Percentiles rank a stretch among this genome's conserved stretches.
Evolutionary conservation across 257 asterid genomes (phyloP).

Genomic region (Solanum appendiculatum): DNA sequence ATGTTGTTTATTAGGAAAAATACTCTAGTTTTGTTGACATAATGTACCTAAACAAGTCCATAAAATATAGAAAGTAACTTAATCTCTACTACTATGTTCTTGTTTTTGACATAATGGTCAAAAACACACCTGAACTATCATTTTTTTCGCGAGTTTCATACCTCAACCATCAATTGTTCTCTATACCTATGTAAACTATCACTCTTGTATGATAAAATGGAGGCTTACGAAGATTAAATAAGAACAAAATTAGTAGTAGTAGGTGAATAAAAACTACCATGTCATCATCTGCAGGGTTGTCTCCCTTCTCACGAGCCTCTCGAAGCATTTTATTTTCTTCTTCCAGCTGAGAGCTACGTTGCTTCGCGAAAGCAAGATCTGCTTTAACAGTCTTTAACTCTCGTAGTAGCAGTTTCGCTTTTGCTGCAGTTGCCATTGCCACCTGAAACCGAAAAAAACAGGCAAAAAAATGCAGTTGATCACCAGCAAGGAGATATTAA

Average conservation of each 20-base stretch:
- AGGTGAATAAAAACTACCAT: constrained; percentile 38
- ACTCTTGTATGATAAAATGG: neutral
- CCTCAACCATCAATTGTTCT: neutral
- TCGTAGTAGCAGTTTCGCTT: constrained; percentile 78
- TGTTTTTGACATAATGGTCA: neutral
- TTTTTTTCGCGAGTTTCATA: neutral
- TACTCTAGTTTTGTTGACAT: neutral
- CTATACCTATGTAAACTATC: neutral
- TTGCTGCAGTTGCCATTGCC: constrained; percentile 98
- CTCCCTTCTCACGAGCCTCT: constrained; percentile 73
- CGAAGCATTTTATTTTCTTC: constrained; percentile 85
- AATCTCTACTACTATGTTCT: neutral
- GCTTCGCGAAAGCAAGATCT: constrained; percentile 74
- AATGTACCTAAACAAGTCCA: neutral
- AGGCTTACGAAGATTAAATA: neutral
- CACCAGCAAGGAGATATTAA: neutral
- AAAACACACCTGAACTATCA: neutral
- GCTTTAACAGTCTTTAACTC: constrained; percentile 91
- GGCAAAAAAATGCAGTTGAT: constrained; percentile 6
- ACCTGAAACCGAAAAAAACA: constrained; percentile 35
- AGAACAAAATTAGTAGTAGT: neutral
- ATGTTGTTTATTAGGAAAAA: neutral
- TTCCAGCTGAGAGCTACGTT: constrained; percentile 84
- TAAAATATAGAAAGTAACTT: neutral
- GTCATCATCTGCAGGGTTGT: constrained; percentile 79